Conservation (phyloP, 352 stramenopile genomes). For the Phytophthora rubi region DNA sequence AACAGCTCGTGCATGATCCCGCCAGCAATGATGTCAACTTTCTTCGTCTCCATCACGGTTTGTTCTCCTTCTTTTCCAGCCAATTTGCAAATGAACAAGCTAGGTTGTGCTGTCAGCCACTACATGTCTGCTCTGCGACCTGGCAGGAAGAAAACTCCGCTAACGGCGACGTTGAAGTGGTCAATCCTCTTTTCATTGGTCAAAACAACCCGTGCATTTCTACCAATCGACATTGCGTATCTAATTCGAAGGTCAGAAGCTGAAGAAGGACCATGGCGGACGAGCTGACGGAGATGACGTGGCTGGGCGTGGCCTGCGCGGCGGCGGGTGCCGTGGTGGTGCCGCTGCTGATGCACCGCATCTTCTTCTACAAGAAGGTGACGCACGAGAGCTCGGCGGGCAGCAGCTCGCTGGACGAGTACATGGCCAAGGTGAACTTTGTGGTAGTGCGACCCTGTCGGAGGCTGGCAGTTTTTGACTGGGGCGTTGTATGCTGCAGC, state of each 20-base stretch:
- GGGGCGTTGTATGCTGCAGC: slow-evolving; percentile 33
- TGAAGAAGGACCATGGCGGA: slow-evolving; percentile 20
- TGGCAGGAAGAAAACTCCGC: slow-evolving; percentile 5
- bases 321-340: slow-evolving; percentile 43
- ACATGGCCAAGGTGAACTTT: slow-evolving; percentile 51
- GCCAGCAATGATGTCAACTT: slow-evolving; percentile 75
- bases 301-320: slow-evolving; percentile 45
- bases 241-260: not conserved
- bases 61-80: slow-evolving; percentile 1
- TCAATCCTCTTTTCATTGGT: slow-evolving; percentile 7
- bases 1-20: slow-evolving; percentile 92
- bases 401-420: slow-evolving; percentile 56
- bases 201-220: not conserved
- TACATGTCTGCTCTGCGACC: slow-evolving; percentile 26
- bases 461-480: slow-evolving; percentile 1
- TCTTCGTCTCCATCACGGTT: slow-evolving; percentile 30
- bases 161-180: slow-evolving; percentile 33
- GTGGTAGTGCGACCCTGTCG: not conserved
- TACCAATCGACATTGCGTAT: not conserved
- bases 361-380: slow-evolving; percentile 52
- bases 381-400: slow-evolving; percentile 42
- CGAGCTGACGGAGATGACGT: slow-evolving; percentile 42
- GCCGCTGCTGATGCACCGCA: slow-evolving; percentile 60
- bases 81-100: slow-evolving; percentile 25
- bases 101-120: slow-evolving; percentile 13